Evolutionary conservation across 2,329 filamentous ascomycete genomes (phyloP), one percentile per base, ranked within the genome.

Genomic region (Fusarium sp.): DNA sequence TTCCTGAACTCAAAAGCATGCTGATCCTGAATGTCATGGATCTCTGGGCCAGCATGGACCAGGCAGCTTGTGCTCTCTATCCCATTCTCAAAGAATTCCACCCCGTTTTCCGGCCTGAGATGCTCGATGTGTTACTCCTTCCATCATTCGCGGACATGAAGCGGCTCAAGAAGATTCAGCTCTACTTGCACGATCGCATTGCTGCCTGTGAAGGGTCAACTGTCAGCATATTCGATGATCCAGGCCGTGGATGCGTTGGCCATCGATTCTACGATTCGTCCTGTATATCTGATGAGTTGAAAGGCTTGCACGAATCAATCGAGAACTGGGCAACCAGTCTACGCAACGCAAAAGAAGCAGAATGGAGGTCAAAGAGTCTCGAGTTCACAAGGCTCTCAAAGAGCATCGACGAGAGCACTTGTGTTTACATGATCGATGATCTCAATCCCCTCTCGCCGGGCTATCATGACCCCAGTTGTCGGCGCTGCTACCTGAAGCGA

Each of bases 401-500:
- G 2, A 48, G 66, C 1, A 72, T 77, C 5, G 67, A 74, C 13
- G 61, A 62, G 1, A 67, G 64, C 10, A 68, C 67, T 1, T 80
- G 78, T 44, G 27, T 70, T 1, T 77, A 72, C 37, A 21, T 70
- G 2, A 50, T 67, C 4, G 62, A 71, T 15, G 65, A 66, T 0
- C 17, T 60, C 13, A 53, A 67, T 9, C 46, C 49, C 9, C 51
- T 61, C 8, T 59, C 39, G 6, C 45, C 52, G 2, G 36, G 49
- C 1, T 61, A 67, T 15, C 68, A 78, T 25, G 55, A 68, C 8
- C 53, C 49, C 1, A 44, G 65, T 1, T 80, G 78, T 45, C 55
- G 53, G 1, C 75, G 76, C 10, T 82, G 80, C 55, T 70, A 60
- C 15, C 55, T 74, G 15, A 71, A 71, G 39, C 56, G 53, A 3